Conservation (phyloP, 1,139 yeast genomes). For the Meyerozyma smithsonii region DNA sequence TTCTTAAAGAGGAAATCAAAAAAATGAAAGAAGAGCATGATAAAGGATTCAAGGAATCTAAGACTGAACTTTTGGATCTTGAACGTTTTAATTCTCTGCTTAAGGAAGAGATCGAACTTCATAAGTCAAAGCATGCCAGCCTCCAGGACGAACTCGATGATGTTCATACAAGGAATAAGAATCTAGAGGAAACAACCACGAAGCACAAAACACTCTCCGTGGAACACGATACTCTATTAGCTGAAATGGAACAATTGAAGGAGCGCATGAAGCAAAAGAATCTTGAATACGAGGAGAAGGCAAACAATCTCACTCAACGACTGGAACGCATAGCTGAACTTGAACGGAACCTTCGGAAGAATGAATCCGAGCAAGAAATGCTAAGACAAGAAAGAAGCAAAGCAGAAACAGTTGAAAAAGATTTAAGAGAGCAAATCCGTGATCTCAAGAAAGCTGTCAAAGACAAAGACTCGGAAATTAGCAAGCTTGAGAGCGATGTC, state of each 20-base stretch:
- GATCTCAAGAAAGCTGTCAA: constrained; percentile 1
- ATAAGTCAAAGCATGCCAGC: constrained; percentile 17
- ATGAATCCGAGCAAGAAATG: constrained; percentile 8
- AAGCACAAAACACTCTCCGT: constrained; percentile 8
- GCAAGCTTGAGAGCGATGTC: constrained; percentile 1
- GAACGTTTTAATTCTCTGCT: constrained; percentile 8
- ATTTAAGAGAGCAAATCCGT: not conserved
- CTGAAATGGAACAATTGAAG: constrained; percentile 11
- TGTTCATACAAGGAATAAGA: constrained; percentile 20
- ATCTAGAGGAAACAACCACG: constrained; percentile 15
- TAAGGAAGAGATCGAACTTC: constrained; percentile 9
- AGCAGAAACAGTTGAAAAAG: not conserved
- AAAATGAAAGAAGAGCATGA: constrained; percentile 6
- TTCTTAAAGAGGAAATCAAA: constrained; percentile 5
- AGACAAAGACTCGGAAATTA: not conserved
- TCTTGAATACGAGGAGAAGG: constrained; percentile 9
- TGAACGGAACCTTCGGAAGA: constrained; percentile 8
- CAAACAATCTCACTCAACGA: constrained; percentile 9
- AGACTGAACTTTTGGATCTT: constrained; percentile 5
- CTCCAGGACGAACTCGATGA: constrained; percentile 26
- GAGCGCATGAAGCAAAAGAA: constrained; percentile 12
- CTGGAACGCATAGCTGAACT: constrained; percentile 8
- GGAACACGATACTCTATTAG: constrained; percentile 9
- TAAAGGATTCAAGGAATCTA: not conserved
- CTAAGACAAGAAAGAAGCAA: constrained; percentile 1